Percentiles rank a stretch among this genome's conserved stretches.
Conservation (phyloP, 2,329 filamentous ascomycete species). For the Aciculosporium take region DNA sequence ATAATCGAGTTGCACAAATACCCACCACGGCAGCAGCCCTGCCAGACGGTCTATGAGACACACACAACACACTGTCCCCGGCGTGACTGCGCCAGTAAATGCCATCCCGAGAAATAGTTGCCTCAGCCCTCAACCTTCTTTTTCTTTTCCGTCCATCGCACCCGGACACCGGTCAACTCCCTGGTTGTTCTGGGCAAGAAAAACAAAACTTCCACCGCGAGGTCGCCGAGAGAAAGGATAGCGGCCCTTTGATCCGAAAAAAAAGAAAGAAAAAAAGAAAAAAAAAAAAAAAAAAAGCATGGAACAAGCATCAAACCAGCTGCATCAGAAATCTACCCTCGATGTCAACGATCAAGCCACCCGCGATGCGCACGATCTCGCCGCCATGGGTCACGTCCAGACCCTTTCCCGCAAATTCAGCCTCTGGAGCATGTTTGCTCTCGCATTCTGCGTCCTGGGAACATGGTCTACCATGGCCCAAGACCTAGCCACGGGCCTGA, state of each 20-base stretch:
- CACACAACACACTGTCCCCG: no score
- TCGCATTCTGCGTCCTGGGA: slow-evolving; percentile 42
- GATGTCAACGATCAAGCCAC: slow-evolving; percentile 5
- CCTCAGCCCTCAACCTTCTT: background rate
- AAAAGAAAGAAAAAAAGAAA: background rate
- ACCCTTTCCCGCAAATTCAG: slow-evolving; percentile 32
- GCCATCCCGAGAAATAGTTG: background rate
- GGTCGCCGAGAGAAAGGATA: no score
- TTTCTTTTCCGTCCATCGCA: background rate
- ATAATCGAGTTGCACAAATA: background rate
- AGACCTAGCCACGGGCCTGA: slow-evolving; percentile 30
- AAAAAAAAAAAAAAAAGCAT: slow-evolving; percentile 7
- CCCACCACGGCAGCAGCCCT: background rate
- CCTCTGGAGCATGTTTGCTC: slow-evolving; percentile 40
- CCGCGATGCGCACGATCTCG: slow-evolving; percentile 26
- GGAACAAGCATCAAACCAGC: slow-evolving; percentile 7
- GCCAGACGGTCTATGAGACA: background rate
- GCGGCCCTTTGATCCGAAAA: no score
- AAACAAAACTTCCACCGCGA: no score
- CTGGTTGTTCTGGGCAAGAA: background rate
- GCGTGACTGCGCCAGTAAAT: background rate
- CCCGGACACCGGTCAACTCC: background rate
- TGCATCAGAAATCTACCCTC: background rate
- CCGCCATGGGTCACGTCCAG: slow-evolving; percentile 26
- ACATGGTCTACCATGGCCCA: slow-evolving; percentile 46